Base-by-base conservation (phyloP, 805 yeast species). In the Torulaspora quercuum region DNA sequence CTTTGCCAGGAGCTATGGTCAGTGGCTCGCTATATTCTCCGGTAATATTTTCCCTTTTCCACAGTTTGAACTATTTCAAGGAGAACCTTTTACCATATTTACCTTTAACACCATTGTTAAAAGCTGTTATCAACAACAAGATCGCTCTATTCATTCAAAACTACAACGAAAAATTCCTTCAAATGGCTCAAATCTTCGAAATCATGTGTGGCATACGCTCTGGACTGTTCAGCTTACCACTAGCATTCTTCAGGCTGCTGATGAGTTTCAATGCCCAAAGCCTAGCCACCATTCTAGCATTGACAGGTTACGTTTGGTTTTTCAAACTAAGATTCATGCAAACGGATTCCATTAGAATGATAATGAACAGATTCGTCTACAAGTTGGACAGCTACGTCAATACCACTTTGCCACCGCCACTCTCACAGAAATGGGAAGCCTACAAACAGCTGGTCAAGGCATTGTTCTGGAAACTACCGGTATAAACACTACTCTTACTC, bases 1-100 rank as follows among this genome's bases (percentile, higher is more conserved):
- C 77, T 65, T 25, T 69, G 62, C 45, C 70, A 47, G 48, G 66
- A 55, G 48, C 62, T 59, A 50, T 68, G 44, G 53, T 74, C 23
- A 52, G 66, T 4, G 75, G 74, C 42, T 68, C 78, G 3, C 61
- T 78, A 41, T 67, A 76, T 45, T 79, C 87, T 18, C 81, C 80
- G 51, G 68, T 73, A 11, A 69, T 80, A 33, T 82, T 71, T 58
- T 78, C 86, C 4, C 42, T 73, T 2, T 81, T 80, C 69, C 88
- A 82, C 61, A 72, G 76, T 5, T 65, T 79, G 51, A 70, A 73
- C 27, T 82, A 80, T 59, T 59, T 73, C 48, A 77, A 73, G 52
- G 69, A 70, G 33, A 66, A 67, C 48, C 54, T 81, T 41, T 63
- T 80, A 40, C 81, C 82, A 35, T 62, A 67, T 30, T 51, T 69